These are phyloP conservation scores for Camellia granthamiana DNA, from an alignment of 148 eudicot genomes.

Conservation along the genomic window DNA sequence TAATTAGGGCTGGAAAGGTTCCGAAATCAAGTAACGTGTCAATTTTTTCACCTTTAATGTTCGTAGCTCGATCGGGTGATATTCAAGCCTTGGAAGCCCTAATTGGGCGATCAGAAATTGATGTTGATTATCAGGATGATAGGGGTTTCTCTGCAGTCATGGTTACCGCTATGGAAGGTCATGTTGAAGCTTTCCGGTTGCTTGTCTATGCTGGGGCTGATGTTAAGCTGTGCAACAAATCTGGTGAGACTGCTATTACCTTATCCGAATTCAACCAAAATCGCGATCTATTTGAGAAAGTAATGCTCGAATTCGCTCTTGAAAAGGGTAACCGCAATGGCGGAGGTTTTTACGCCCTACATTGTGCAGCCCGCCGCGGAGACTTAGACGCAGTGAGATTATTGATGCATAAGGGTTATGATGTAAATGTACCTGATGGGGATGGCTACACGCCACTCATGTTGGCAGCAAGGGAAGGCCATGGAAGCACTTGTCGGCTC, in stretches of 20 bases:
- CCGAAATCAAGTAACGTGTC: constrained; percentile 49
- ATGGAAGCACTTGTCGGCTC: constrained; percentile 48
- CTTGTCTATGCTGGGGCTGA: constrained; percentile 87
- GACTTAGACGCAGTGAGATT: constrained; percentile 60
- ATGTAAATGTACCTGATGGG: constrained; percentile 54
- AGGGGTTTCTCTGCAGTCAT: constrained; percentile 74
- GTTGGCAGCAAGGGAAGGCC: constrained; percentile 84
- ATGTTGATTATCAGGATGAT: constrained; percentile 59
- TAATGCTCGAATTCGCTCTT: constrained; percentile 78
- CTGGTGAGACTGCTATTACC: constrained; percentile 65
- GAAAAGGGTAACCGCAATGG: constrained; percentile 62
- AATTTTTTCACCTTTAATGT: constrained; percentile 62
- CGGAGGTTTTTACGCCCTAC: constrained; percentile 66
- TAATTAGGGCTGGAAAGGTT: constrained; percentile 45
- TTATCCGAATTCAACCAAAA: constrained; percentile 40
- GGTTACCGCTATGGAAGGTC: constrained; percentile 71
- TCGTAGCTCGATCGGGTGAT: constrained; percentile 66
- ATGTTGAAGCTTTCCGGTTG: constrained; percentile 65
- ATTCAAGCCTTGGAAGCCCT: constrained; percentile 52
- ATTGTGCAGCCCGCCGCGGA: constrained; percentile 78
- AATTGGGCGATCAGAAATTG: constrained; percentile 37
- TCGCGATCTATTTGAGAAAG: constrained; percentile 66
- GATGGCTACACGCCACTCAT: constrained; percentile 83
- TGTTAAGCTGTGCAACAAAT: constrained; percentile 55
- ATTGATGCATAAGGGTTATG: constrained; percentile 62